These are phyloP conservation scores for Sporothrix humicola DNA, from an alignment of 2,329 filamentous ascomycete genomes.

Conservation along the genomic window DNA sequence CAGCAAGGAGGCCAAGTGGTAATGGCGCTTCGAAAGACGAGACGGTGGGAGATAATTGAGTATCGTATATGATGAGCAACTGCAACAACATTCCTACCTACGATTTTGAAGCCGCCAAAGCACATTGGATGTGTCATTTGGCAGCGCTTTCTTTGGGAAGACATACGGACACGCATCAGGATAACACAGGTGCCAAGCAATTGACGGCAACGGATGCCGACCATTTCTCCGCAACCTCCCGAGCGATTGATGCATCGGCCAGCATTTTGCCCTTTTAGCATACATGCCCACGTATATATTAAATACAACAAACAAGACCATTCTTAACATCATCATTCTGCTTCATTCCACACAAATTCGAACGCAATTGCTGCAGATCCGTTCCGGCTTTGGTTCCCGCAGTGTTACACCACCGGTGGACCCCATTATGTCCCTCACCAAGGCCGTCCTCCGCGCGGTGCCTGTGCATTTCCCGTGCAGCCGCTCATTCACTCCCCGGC, in stretches of 20 bases:
- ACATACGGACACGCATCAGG: background rate
- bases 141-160: no score
- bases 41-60: no score
- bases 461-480: background rate
- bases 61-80: accelerated
- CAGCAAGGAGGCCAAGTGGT: conserved; percentile 65
- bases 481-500: background rate
- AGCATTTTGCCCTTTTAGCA: background rate
- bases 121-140: background rate
- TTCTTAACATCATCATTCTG: background rate
- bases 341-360: background rate
- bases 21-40: conserved; percentile 38
- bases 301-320: conserved; percentile 6
- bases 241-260: background rate
- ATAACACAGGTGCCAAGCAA: no score
- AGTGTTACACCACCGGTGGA: background rate
- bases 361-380: background rate
- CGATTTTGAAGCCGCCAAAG: background rate
- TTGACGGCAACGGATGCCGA: background rate
- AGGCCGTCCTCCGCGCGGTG: background rate
- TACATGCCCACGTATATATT: conserved; percentile 2
- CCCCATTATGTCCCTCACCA: background rate
- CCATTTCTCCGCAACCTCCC: no score
- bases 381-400: background rate
- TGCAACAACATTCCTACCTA: background rate